Base-by-base conservation (phyloP, 805 yeast species). In the Candida suzukii region DNA sequence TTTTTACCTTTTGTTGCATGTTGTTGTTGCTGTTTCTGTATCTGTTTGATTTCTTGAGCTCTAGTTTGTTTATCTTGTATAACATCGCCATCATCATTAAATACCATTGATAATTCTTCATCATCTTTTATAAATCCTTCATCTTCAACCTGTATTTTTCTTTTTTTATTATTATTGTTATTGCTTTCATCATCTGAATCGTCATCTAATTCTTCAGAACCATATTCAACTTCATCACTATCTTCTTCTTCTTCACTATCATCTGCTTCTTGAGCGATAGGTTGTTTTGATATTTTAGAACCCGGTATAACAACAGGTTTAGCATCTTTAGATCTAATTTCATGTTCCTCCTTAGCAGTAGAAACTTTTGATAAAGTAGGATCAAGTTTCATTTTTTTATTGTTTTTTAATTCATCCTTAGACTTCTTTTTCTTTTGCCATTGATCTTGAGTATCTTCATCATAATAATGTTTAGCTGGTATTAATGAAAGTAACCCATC, bases 401-500 rank as follows among this genome's bases (percentile, higher is more conserved):
- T 78, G 40, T 66, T 70, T 49, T 70, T 76, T 18, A 70, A 61
- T 49, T 86, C 88, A 41, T 72, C 76, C 51, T 83, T 84, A 25
- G 78, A 62, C 63, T 80, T 76, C 67, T 88, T 87, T 66, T 80
- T 85, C 52, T 81, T 83, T 52, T 82, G 80, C 97, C 97, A 90
- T 63, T 91, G 97, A 40, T 82, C 81, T 52, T 83, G 80, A 2
- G 91, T 82, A 44, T 86, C 91, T 31, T 85, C 96, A 60, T 90
- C 96, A 58, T 86, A 88, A 60, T 91, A 91, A 56, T 83, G 88
- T 57, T 88, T 88, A 3, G 97, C 95, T 3, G 98, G 97, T 44
- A 91, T 90, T 60, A 91, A 68, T 18, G 96, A 87, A 44, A 91
- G 68, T 40, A 91, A 68, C 20, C 97, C 95, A 57, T 86, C 87